Percentiles rank a stretch among this genome's conserved stretches.
These are phyloP conservation scores for Candida arabinofermentans DNA, from an alignment of 805 yeast genomes.

Conservation along the genomic window DNA sequence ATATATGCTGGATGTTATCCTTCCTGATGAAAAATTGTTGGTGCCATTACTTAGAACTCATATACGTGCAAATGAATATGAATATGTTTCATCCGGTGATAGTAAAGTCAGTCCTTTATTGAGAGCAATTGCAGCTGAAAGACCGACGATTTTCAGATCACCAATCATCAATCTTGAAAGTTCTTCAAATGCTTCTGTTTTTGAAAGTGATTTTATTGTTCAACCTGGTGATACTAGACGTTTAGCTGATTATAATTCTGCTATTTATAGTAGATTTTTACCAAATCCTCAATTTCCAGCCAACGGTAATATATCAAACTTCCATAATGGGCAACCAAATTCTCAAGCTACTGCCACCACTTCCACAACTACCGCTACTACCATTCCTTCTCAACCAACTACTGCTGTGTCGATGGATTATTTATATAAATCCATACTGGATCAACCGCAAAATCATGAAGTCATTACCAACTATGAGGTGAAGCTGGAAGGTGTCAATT, in stretches of 20 bases:
- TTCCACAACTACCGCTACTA: too few relatives aligned
- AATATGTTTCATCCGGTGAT: neutral
- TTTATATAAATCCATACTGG: too few relatives aligned
- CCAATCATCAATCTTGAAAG: neutral
- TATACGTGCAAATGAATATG: neutral
- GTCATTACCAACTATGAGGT: too few relatives aligned
- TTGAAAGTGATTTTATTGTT: neutral
- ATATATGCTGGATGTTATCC: neutral
- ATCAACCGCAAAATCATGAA: too few relatives aligned
- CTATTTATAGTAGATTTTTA: neutral
- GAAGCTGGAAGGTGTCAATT: too few relatives aligned
- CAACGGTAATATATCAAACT: too few relatives aligned
- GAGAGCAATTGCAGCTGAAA: neutral
- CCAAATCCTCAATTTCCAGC: neutral
- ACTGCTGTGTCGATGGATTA: too few relatives aligned
- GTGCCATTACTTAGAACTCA: neutral
- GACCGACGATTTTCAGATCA: neutral
- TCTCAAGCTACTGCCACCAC: too few relatives aligned
- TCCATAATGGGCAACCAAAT: too few relatives aligned
- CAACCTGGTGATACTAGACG: neutral
- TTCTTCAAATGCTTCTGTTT: neutral
- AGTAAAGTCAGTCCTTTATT: neutral
- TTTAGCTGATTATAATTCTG: neutral
- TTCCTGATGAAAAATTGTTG: neutral
- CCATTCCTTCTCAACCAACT: too few relatives aligned